phyloP scores from a whole-genome alignment of 805 yeast species.

The Priceomyces fermenticarens region DNA sequence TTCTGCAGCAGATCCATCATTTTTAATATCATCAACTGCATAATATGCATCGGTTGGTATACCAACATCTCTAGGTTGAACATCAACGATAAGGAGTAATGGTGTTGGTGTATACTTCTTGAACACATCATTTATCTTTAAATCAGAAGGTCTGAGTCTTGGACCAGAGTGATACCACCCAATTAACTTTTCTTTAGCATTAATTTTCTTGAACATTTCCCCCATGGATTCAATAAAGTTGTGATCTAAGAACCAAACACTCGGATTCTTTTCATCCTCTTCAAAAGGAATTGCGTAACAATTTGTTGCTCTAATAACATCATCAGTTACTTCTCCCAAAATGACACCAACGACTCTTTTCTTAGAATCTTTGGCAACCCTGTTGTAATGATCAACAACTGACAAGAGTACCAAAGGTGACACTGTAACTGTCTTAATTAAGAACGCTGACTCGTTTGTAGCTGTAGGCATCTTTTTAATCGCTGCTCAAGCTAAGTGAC shows the following conservation, averaged over 20 bases:
- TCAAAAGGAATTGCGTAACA: conserved; percentile 97
- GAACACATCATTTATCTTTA: conserved; percentile 85
- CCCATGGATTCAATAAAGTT: conserved; percentile 95
- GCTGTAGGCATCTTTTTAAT: conserved; percentile 17
- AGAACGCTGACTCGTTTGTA: conserved; percentile 36
- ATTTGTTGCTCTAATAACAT: conserved; percentile 73
- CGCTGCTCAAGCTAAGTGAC: background rate
- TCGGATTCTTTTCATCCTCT: conserved; percentile 88
- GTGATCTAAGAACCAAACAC: conserved; percentile 96
- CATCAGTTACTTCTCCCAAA: conserved; percentile 69
- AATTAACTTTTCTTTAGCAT: conserved; percentile 91
- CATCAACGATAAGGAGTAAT: conserved; percentile 85
- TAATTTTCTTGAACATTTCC: conserved; percentile 96
- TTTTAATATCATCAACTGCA: conserved; percentile 92
- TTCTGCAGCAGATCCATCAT: conserved; percentile 91
- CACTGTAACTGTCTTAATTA: conserved; percentile 68
- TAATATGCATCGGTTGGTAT: conserved; percentile 94
- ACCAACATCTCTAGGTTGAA: conserved; percentile 78
- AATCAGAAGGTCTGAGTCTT: conserved; percentile 79
- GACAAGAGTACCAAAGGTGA: conserved; percentile 94
- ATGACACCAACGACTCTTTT: conserved; percentile 94
- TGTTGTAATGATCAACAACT: conserved; percentile 91
- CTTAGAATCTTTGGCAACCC: conserved; percentile 67
- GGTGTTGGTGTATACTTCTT: conserved; percentile 81
- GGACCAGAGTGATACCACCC: conserved; percentile 99